These are phyloP conservation scores for Epichloe brachyelytri DNA, from an alignment of 2,329 filamentous ascomycete species.

Conservation along the genomic window DNA sequence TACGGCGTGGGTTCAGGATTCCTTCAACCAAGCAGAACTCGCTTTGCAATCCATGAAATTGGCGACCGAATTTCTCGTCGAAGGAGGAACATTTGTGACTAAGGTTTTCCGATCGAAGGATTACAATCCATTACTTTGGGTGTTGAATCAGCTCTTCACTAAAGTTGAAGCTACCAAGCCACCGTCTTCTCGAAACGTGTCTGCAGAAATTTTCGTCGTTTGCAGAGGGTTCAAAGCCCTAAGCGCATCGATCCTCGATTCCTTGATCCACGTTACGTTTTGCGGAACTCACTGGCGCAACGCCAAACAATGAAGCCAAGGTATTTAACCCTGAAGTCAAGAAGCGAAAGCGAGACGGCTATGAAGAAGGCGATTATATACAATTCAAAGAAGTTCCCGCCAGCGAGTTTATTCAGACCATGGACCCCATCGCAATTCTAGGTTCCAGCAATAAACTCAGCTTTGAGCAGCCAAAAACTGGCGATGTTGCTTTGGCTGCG, in stretches of 20 bases:
- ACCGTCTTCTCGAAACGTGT: conserved; percentile 88
- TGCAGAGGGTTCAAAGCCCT: conserved; percentile 87
- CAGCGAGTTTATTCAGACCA: conserved; percentile 87
- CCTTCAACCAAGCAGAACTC: conserved; percentile 92
- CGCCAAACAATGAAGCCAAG: conserved; percentile 92
- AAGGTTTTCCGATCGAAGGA: conserved; percentile 97
- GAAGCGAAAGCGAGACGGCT: conserved; percentile 95
- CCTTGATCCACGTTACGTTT: conserved; percentile 77
- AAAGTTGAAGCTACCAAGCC: conserved; percentile 97
- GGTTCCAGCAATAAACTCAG: conserved; percentile 73
- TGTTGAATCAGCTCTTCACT: conserved; percentile 90
- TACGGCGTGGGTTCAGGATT: conserved; percentile 96
- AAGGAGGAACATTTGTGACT: conserved; percentile 88
- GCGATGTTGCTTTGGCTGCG: conserved; percentile 76
- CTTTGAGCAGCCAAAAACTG: conserved; percentile 68
- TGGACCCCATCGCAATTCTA: conserved; percentile 84
- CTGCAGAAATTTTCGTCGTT: conserved; percentile 96
- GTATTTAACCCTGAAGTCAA: conserved; percentile 97
- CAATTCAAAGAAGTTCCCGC: conserved; percentile 83
- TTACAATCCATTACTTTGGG: conserved; percentile 91
- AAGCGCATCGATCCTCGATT: conserved; percentile 89
- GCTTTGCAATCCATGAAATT: conserved; percentile 83
- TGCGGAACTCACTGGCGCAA: conserved; percentile 73
- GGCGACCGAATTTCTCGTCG: conserved; percentile 80
- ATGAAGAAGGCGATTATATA: conserved; percentile 88